phyloP scores from a whole-genome alignment of 1,284 basidiomycete genomes.

The Leccinum pallidistipes region DNA sequence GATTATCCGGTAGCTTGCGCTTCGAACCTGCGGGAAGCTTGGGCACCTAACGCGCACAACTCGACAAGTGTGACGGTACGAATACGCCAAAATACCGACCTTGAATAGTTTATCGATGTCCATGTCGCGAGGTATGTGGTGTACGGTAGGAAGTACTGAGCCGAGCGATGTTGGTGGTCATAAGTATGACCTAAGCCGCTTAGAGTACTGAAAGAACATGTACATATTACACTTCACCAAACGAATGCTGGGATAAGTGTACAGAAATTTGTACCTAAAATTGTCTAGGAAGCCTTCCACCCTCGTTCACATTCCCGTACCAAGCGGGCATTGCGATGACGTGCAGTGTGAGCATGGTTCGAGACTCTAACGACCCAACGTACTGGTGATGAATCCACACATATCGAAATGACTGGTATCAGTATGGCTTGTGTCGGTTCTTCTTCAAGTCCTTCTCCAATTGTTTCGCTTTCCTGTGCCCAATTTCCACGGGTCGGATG shows the following conservation, averaged over 20 bases:
- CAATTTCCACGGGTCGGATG: slow-evolving; percentile 91
- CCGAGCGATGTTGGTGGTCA: not conserved
- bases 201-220: not conserved
- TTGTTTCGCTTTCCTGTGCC: slow-evolving; percentile 83
- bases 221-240: slow-evolving; percentile 4
- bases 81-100: slow-evolving; percentile 39
- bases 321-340: slow-evolving; percentile 10
- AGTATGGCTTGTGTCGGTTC: slow-evolving; percentile 77
- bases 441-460: slow-evolving; percentile 81
- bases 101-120: slow-evolving; percentile 84
- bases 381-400: slow-evolving; percentile 23
- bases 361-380: slow-evolving; percentile 24
- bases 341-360: slow-evolving; percentile 22
- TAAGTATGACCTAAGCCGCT: not conserved
- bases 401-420: slow-evolving; percentile 18
- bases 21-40: slow-evolving; percentile 70
- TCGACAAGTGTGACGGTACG: slow-evolving; percentile 3
- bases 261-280: not conserved
- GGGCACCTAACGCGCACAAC: slow-evolving; percentile 53
- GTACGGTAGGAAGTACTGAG: not conserved
- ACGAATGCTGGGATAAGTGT: not conserved
- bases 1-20: slow-evolving; percentile 80
- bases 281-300: slow-evolving; percentile 2
- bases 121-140: slow-evolving; percentile 43
- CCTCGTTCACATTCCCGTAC: slow-evolving; percentile 11